A percentile compares a stretch with the other conserved stretches of the same genome.
Conservation (phyloP, 2,329 filamentous ascomycete species). For the Neonectria sp. region DNA sequence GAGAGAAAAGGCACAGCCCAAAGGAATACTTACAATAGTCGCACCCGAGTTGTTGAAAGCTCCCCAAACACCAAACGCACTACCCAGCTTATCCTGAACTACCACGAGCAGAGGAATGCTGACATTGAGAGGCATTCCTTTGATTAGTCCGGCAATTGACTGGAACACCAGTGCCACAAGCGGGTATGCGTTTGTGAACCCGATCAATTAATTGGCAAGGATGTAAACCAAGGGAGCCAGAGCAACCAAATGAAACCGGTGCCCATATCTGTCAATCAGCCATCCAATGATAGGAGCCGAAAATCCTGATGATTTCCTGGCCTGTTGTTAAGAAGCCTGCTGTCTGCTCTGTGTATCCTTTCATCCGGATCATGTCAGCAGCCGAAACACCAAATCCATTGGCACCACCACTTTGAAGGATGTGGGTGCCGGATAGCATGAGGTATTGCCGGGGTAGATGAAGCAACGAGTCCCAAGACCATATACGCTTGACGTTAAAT, state of each 20-base stretch:
- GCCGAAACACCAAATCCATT: slow-evolving; percentile 38
- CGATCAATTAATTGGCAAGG: slow-evolving; percentile 38
- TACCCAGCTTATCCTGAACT: slow-evolving; percentile 44
- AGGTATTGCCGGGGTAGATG: slow-evolving; percentile 41
- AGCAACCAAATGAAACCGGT: slow-evolving; percentile 44
- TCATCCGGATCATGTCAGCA: slow-evolving; percentile 45
- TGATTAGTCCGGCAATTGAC: slow-evolving; percentile 39
- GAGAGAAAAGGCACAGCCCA: neutral
- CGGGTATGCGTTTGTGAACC: slow-evolving; percentile 41
- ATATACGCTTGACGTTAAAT: slow-evolving; percentile 23
- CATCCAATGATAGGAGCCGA: slow-evolving; percentile 36
- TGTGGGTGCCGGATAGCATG: slow-evolving; percentile 43
- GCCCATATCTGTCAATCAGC: slow-evolving; percentile 42
- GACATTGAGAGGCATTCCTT: slow-evolving; percentile 42
- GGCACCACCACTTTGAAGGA: slow-evolving; percentile 41
- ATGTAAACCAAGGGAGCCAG: slow-evolving; percentile 43
- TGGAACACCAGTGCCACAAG: slow-evolving; percentile 38
- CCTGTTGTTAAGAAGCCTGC: slow-evolving; percentile 43
- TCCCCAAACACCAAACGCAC: slow-evolving; percentile 42
- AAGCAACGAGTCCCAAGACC: slow-evolving; percentile 38
- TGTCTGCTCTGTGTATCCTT: slow-evolving; percentile 41
- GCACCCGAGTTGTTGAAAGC: slow-evolving; percentile 44
- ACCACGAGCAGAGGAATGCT: slow-evolving; percentile 44
- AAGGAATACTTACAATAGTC: slow-evolving; percentile 38
- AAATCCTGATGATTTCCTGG: slow-evolving; percentile 39